These are phyloP conservation scores for Achaetomiella virescens DNA, from an alignment of 495 filamentous ascomycete species.

Conservation along the genomic window DNA sequence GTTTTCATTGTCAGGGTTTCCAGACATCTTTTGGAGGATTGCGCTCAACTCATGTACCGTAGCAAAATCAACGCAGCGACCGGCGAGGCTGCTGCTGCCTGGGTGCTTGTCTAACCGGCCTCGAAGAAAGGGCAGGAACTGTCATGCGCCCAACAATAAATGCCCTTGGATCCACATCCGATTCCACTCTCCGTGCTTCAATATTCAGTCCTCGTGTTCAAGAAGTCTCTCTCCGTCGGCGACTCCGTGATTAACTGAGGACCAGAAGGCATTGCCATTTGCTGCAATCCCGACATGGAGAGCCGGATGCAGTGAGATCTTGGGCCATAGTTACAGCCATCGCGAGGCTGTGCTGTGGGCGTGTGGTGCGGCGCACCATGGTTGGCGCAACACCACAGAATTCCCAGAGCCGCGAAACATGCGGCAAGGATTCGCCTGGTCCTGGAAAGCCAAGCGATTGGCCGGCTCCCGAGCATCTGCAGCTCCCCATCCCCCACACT, in stretches of 20 bases:
- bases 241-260: background rate
- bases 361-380: background rate
- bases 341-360: conserved; percentile 13
- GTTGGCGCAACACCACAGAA: conserved; percentile 9
- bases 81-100: too few relatives aligned
- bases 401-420: background rate
- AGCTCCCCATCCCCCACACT: conserved; percentile 4
- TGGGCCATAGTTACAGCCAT: conserved; percentile 5
- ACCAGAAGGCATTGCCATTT: background rate
- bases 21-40: too few relatives aligned
- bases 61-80: too few relatives aligned
- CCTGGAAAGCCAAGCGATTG: conserved; percentile 22
- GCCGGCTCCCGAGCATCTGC: conserved; percentile 18
- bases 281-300: conserved; percentile 2
- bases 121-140: too few relatives aligned
- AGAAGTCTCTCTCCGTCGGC: background rate
- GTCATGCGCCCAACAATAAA: too few relatives aligned
- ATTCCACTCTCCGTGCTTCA: background rate
- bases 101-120: too few relatives aligned
- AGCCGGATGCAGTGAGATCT: background rate
- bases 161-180: background rate
- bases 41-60: too few relatives aligned
- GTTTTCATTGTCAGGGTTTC: too few relatives aligned
- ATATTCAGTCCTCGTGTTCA: background rate
- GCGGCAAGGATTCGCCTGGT: background rate